Conservation (phyloP, 2,329 filamentous ascomycete species). For the Sclerotinia subarctica region DNA sequence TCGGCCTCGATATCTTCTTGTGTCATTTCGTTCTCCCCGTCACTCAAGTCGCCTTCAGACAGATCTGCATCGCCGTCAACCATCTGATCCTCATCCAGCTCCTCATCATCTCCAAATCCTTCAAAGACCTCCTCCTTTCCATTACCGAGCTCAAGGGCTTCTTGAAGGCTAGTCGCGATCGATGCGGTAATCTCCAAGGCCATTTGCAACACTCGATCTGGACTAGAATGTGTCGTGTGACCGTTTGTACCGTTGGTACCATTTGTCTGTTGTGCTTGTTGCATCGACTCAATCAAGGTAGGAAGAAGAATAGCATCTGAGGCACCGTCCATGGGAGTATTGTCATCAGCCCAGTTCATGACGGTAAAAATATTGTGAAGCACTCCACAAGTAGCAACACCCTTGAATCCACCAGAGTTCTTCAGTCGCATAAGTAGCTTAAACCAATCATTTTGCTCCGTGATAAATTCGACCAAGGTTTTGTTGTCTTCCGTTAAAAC, state of each 20-base stretch:
- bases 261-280: slow-evolving; percentile 24
- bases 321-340: slow-evolving; percentile 47
- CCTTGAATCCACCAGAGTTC: slow-evolving; percentile 47
- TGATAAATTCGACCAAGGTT: slow-evolving; percentile 51
- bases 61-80: slow-evolving; percentile 44
- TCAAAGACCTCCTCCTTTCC: slow-evolving; percentile 43
- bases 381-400: slow-evolving; percentile 57
- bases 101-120: slow-evolving; percentile 38
- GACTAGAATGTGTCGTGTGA: slow-evolving; percentile 29
- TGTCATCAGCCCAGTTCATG: slow-evolving; percentile 52
- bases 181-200: slow-evolving; percentile 62
- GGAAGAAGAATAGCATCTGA: slow-evolving; percentile 52
- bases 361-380: slow-evolving; percentile 60
- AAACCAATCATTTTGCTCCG: slow-evolving; percentile 50
- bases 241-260: slow-evolving; percentile 20
- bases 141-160: slow-evolving; percentile 48
- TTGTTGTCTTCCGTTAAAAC: slow-evolving; percentile 59
- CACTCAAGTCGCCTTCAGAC: slow-evolving; percentile 41
- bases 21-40: slow-evolving; percentile 48
- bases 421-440: slow-evolving; percentile 50
- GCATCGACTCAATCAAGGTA: slow-evolving; percentile 40
- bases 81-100: slow-evolving; percentile 40
- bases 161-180: slow-evolving; percentile 58
- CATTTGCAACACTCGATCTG: slow-evolving; percentile 40
- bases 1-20: slow-evolving; percentile 59